Conservation (phyloP, 2,329 filamentous ascomycete species). For the Talaromyces sp. region DNA sequence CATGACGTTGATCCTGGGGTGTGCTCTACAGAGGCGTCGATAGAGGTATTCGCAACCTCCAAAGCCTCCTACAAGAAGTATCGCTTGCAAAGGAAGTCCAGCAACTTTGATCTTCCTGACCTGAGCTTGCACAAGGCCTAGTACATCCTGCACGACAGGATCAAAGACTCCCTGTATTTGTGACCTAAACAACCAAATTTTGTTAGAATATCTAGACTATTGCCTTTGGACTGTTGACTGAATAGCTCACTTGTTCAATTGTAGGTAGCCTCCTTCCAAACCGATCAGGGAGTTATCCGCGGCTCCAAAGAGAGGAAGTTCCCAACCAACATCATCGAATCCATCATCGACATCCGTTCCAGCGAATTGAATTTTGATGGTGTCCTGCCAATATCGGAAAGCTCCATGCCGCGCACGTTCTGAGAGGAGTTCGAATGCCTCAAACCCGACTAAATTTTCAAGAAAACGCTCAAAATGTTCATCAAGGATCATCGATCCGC, state of each 20-base stretch:
- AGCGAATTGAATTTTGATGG: slow-evolving; percentile 27
- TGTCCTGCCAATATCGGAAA: slow-evolving; percentile 30
- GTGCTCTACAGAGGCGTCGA: slow-evolving; percentile 24
- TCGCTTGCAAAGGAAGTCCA: slow-evolving; percentile 22
- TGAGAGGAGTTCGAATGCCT: slow-evolving; percentile 27
- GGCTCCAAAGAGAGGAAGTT: slow-evolving; percentile 26
- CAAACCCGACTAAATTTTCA: slow-evolving; percentile 25
- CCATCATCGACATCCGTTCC: slow-evolving; percentile 25
- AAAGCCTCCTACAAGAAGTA: slow-evolving; percentile 41
- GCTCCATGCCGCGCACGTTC: slow-evolving; percentile 27
- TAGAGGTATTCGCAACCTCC: slow-evolving; percentile 38
- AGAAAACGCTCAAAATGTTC: slow-evolving; percentile 28
- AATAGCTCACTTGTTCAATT: slow-evolving; percentile 21
- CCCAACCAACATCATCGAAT: slow-evolving; percentile 24
- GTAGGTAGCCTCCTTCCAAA: slow-evolving; percentile 23
- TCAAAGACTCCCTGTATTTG: slow-evolving; percentile 29
- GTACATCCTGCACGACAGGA: slow-evolving; percentile 27
- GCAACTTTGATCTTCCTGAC: slow-evolving; percentile 10
- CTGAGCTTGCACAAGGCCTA: slow-evolving; percentile 27
- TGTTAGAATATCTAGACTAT: too few relatives aligned
- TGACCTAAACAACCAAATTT: slow-evolving; percentile 16
- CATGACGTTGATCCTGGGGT: slow-evolving; percentile 30
- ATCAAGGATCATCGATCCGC: slow-evolving; percentile 33
- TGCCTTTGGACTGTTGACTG: too few relatives aligned
- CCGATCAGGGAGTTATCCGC: slow-evolving; percentile 23